Conservation (phyloP, 2,329 filamentous ascomycete species). For the Aspergillus persii region DNA sequence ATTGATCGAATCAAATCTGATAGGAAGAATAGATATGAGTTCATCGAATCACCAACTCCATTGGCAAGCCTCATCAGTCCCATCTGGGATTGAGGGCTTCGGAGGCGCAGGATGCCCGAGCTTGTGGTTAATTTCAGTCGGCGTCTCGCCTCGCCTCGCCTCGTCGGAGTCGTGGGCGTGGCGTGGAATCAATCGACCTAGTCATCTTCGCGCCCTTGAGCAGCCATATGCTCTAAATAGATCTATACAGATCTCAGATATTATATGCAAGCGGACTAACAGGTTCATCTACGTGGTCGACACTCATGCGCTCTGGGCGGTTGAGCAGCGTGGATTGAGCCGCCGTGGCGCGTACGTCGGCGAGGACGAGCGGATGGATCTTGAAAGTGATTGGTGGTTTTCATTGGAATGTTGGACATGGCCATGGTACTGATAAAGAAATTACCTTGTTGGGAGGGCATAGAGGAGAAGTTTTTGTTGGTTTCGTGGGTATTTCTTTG, state of each 20-base stretch:
- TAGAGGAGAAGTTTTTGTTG: no score
- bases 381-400: not conserved
- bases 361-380: not conserved
- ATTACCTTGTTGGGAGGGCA: no score
- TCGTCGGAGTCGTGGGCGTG: not conserved
- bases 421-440: no score
- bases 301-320: not conserved
- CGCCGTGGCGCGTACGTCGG: not conserved
- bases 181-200: not conserved
- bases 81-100: no score
- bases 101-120: no score
- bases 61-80: no score
- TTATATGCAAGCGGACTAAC: not conserved
- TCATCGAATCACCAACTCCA: no score
- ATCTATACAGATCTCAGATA: not conserved
- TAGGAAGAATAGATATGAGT: no score
- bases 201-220: not conserved
- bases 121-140: not conserved
- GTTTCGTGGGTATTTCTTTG: no score
- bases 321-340: not conserved
- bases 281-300: not conserved
- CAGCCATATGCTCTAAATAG: not conserved
- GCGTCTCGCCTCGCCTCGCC: not conserved
- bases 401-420: not conserved
- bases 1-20: no score